Evolutionary conservation across 2,329 filamentous ascomycete genomes (phyloP).

Genomic region (Plectosphaerella plurivora): DNA sequence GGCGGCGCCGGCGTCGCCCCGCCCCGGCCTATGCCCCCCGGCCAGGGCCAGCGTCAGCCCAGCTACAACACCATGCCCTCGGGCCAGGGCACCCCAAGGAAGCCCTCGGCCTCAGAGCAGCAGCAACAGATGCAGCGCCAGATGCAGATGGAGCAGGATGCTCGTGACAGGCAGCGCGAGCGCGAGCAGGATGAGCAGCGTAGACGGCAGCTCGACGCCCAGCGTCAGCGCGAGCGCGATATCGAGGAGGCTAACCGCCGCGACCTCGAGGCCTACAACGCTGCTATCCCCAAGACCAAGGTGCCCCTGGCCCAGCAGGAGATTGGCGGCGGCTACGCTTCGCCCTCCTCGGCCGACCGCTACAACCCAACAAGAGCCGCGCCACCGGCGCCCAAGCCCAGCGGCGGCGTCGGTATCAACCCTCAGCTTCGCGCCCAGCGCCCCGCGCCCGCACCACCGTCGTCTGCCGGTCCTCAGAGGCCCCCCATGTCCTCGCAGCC

Average conservation of each 20-base stretch:
- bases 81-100: constrained; percentile 32
- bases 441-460: constrained; percentile 70
- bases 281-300: constrained; percentile 78
- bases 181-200: constrained; percentile 43
- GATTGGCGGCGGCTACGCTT: constrained; percentile 55
- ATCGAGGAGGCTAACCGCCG: constrained; percentile 64
- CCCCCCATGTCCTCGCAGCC: constrained; percentile 45
- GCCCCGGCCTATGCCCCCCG: constrained; percentile 60
- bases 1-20: constrained; percentile 59
- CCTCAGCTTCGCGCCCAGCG: constrained; percentile 70
- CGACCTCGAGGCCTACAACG: constrained; percentile 85
- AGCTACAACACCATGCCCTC: constrained; percentile 34
- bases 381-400: constrained; percentile 67
- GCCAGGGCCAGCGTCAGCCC: constrained; percentile 33
- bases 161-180: constrained; percentile 1
- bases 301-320: constrained; percentile 84
- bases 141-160: constrained; percentile 43
- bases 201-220: constrained; percentile 58
- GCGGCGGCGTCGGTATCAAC: constrained; percentile 19
- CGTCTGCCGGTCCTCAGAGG: constrained; percentile 27
- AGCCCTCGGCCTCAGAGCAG: constrained; percentile 39
- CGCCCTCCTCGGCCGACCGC: constrained; percentile 50
- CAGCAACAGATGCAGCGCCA: constrained; percentile 52
- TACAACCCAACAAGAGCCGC: constrained; percentile 85
- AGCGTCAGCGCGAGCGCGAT: constrained; percentile 49